Conservation (phyloP, 2,329 filamentous ascomycete genomes). For the Chrysoporthe deuterocubensis region DNA sequence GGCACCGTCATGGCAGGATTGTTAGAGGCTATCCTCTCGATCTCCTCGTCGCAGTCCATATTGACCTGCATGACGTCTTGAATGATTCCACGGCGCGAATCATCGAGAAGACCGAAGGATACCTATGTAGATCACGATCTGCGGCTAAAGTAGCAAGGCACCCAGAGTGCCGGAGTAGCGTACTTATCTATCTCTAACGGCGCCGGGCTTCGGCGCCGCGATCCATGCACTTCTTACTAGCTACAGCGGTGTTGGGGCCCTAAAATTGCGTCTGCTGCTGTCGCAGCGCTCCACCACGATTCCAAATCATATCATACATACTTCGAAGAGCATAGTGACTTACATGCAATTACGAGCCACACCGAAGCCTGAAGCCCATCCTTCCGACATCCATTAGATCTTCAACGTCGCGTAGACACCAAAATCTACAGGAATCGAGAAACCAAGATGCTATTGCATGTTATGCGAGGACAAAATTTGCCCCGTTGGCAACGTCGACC, state of each 20-base stretch:
- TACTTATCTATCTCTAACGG: not conserved
- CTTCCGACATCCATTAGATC: not conserved
- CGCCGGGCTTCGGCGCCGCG: not conserved
- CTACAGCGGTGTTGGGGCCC: not conserved
- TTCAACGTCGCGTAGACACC: not conserved
- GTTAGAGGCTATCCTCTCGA: slow-evolving; percentile 2
- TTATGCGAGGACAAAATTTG: slow-evolving; percentile 18
- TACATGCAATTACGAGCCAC: not conserved
- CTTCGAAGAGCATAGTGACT: not conserved
- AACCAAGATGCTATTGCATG: not conserved
- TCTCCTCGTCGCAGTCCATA: not conserved
- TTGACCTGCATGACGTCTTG: not conserved
- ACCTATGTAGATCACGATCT: too few species aligned
- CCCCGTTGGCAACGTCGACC: slow-evolving; percentile 21
- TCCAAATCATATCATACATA: not conserved
- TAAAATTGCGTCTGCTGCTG: not conserved
- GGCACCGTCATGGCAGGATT: slow-evolving; percentile 14
- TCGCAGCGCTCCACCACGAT: not conserved
- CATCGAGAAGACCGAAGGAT: not conserved
- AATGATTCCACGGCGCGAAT: not conserved
- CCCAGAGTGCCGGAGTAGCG: not conserved
- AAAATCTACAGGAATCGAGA: not conserved
- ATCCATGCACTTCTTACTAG: not conserved
- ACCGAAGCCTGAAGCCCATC: too few species aligned
- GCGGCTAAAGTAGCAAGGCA: not conserved